phyloP scores from a whole-genome alignment of 345 rosid species.

The Syzygium aqueum region DNA sequence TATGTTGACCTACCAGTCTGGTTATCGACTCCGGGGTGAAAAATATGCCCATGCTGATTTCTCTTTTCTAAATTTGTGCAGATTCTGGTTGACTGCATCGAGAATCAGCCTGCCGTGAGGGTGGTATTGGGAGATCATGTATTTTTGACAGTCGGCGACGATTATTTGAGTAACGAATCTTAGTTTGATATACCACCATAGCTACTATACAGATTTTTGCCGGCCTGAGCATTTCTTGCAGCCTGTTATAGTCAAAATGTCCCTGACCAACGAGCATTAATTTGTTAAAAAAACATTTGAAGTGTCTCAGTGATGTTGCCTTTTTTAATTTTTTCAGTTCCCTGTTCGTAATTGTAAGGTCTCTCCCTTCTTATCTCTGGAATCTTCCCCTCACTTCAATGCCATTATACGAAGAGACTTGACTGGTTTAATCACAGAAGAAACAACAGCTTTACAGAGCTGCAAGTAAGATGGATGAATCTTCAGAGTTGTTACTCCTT shows the following conservation, averaged over 20 bases:
- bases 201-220: not conserved
- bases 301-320: not conserved
- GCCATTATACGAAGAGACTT: not conserved
- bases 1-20: not conserved
- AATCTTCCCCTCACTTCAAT: not conserved
- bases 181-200: not conserved
- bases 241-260: not conserved
- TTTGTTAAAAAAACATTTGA: not conserved
- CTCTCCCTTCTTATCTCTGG: not conserved
- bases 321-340: not conserved
- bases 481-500: not conserved
- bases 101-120: slow-evolving; percentile 36
- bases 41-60: not conserved
- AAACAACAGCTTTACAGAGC: not conserved
- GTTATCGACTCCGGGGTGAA: not conserved
- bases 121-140: slow-evolving; percentile 51
- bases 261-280: not conserved
- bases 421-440: not conserved
- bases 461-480: not conserved
- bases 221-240: not conserved
- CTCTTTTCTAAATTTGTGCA: slow-evolving; percentile 9
- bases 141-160: slow-evolving; percentile 50
- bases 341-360: not conserved
- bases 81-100: slow-evolving; percentile 51
- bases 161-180: slow-evolving; percentile 10